Percentiles rank a stretch among this genome's conserved stretches.
phyloP scores from a whole-genome alignment of 345 rosid genomes.

The Carallia brachiata region DNA sequence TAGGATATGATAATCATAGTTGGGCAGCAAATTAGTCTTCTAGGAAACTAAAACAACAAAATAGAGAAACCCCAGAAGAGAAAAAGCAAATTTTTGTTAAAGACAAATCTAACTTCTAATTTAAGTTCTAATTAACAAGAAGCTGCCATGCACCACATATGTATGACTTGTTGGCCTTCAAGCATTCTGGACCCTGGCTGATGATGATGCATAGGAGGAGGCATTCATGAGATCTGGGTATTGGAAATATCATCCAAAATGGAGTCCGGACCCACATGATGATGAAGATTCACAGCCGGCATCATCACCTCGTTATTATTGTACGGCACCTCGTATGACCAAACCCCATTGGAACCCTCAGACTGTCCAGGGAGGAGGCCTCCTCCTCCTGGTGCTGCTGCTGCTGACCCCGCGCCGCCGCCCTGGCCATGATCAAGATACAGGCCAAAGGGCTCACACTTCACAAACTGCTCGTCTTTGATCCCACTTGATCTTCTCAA shows the following conservation, averaged over 20 bases:
- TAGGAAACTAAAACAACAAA: no score
- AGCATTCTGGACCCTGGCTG: conserved; percentile 32
- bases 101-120: no score
- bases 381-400: conserved; percentile 1
- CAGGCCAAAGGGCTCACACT: conserved; percentile 1
- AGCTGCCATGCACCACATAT: no score
- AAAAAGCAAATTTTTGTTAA: no score
- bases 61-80: no score
- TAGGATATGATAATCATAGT: no score
- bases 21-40: no score
- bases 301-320: neutral
- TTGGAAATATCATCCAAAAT: conserved; percentile 35
- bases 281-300: conserved; percentile 11
- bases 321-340: conserved; percentile 12
- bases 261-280: conserved; percentile 20
- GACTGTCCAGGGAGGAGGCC: conserved; percentile 6
- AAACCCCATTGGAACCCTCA: conserved; percentile 24
- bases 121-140: no score
- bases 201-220: conserved; percentile 29
- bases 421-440: conserved; percentile 7
- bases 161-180: neutral
- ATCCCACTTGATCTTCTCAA: conserved; percentile 5
- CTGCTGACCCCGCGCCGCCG: no score
- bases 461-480: conserved; percentile 13
- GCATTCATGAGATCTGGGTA: conserved; percentile 35